Conservation (phyloP, 192 early-diverging fungal genomes). For the Spizellomyces punctatus region DNA sequence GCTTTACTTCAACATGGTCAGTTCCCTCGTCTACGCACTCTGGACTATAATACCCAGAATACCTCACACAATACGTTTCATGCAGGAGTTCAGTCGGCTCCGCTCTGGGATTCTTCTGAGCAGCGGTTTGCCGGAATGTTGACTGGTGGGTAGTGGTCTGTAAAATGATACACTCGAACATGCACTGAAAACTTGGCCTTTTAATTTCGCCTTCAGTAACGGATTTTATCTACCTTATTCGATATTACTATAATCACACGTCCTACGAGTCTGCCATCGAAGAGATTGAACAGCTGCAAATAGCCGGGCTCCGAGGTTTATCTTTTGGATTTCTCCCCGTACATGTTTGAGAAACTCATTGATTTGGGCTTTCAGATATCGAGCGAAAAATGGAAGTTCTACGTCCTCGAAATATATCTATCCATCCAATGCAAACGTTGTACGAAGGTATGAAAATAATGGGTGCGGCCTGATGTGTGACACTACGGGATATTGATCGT, state of each 20-base stretch:
- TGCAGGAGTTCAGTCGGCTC: slow-evolving; percentile 88
- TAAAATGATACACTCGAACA: not conserved
- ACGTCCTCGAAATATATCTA: slow-evolving; percentile 62
- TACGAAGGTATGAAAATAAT: slow-evolving; percentile 62
- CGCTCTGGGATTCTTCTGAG: slow-evolving; percentile 80
- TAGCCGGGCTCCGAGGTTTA: slow-evolving; percentile 67
- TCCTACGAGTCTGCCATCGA: slow-evolving; percentile 76
- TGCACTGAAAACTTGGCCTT: not conserved
- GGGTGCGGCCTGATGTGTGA: slow-evolving; percentile 5
- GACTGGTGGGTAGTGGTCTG: slow-evolving; percentile 51
- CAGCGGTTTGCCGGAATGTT: slow-evolving; percentile 93
- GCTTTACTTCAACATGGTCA: slow-evolving; percentile 94
- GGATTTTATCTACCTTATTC: slow-evolving; percentile 92
- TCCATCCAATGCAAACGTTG: slow-evolving; percentile 84
- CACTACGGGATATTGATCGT: not conserved
- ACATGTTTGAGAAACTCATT: no score
- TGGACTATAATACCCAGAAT: not conserved
- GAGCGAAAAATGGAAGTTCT: slow-evolving; percentile 61
- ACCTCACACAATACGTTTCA: slow-evolving; percentile 6
- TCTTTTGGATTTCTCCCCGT: not conserved
- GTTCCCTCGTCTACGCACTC: not conserved
- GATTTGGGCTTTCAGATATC: slow-evolving; percentile 47
- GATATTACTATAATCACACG: slow-evolving; percentile 84
- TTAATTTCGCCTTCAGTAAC: slow-evolving; percentile 59
- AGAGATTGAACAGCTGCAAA: slow-evolving; percentile 82